Percentiles rank a stretch among this genome's conserved stretches.
These are phyloP conservation scores for Mycothermus thermophilus DNA, from an alignment of 495 filamentous ascomycete species.

Conservation along the genomic window DNA sequence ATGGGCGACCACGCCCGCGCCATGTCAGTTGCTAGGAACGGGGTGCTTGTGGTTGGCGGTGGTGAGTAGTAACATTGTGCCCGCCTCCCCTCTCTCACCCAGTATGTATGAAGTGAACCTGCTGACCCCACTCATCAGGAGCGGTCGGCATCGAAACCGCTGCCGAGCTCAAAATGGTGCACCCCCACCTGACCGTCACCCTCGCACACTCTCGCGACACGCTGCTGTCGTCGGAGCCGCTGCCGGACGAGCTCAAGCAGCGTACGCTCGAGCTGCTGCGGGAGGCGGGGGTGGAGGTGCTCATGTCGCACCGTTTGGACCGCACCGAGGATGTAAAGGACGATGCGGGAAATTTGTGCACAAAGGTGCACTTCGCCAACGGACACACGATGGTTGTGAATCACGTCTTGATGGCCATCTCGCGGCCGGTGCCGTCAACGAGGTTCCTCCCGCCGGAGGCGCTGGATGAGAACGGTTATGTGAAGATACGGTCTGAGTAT, in stretches of 20 bases:
- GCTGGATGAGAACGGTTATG: slow-evolving; percentile 41
- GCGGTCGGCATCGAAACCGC: slow-evolving; percentile 64
- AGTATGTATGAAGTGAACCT: neutral
- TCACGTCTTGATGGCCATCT: slow-evolving; percentile 47
- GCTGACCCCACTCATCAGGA: slow-evolving; percentile 19
- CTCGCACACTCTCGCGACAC: slow-evolving; percentile 51
- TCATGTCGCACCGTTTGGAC: slow-evolving; percentile 36
- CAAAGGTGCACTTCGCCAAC: slow-evolving; percentile 40
- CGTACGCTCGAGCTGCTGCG: slow-evolving; percentile 34
- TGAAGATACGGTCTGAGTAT: slow-evolving; percentile 35
- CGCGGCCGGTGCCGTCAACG: slow-evolving; percentile 39
- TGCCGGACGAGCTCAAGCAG: slow-evolving; percentile 52
- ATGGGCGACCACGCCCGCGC: slow-evolving; percentile 30
- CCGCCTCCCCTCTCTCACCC: neutral
- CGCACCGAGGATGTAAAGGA: slow-evolving; percentile 20
- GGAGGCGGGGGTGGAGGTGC: slow-evolving; percentile 42
- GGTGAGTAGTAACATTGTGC: slow-evolving; percentile 12
- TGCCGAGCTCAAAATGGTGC: slow-evolving; percentile 45
- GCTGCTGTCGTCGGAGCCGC: slow-evolving; percentile 51
- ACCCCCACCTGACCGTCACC: slow-evolving; percentile 45
- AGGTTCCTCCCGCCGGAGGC: slow-evolving; percentile 35
- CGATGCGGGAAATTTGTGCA: slow-evolving; percentile 15
- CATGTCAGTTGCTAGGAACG: slow-evolving; percentile 26
- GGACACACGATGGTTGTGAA: slow-evolving; percentile 39
- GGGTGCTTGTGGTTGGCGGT: slow-evolving; percentile 47